Percentiles rank a stretch among this genome's conserved stretches.
phyloP scores from a whole-genome alignment of 192 early-diverging fungal genomes.

The Linnemannia hyalina region DNA sequence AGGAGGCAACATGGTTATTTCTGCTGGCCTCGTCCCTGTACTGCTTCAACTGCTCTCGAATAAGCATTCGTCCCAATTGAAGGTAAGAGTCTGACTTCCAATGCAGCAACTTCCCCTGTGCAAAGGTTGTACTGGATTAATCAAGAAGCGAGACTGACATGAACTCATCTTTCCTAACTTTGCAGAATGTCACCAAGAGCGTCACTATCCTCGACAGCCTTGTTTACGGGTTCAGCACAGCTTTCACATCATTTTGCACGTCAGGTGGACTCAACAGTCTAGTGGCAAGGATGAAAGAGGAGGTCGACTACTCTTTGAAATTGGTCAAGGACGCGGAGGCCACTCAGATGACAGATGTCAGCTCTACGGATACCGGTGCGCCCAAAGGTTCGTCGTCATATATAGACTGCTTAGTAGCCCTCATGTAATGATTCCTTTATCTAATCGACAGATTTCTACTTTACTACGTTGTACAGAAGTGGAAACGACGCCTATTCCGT shows the following conservation, averaged over 20 bases:
- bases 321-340: constrained; percentile 37
- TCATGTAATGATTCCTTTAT: neutral
- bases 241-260: constrained; percentile 85
- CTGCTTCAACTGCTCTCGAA: constrained; percentile 81
- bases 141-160: neutral
- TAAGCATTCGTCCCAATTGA: constrained; percentile 69
- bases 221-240: constrained; percentile 79
- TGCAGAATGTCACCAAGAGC: constrained; percentile 74
- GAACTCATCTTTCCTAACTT: neutral
- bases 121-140: neutral
- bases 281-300: constrained; percentile 83
- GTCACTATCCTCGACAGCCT: constrained; percentile 87
- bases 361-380: neutral
- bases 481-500: constrained; percentile 62
- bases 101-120: neutral
- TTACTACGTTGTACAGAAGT: constrained; percentile 46
- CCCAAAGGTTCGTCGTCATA: constrained; percentile 11
- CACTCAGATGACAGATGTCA: constrained; percentile 61
- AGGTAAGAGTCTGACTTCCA: constrained; percentile 51
- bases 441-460: neutral
- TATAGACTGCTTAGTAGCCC: neutral
- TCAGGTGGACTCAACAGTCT: constrained; percentile 85
- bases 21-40: constrained; percentile 90
- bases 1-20: constrained; percentile 91
- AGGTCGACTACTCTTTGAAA: constrained; percentile 66